phyloP scores from a whole-genome alignment of 2,329 filamentous ascomycete genomes.

The Rhytidhysteron rufulum region DNA sequence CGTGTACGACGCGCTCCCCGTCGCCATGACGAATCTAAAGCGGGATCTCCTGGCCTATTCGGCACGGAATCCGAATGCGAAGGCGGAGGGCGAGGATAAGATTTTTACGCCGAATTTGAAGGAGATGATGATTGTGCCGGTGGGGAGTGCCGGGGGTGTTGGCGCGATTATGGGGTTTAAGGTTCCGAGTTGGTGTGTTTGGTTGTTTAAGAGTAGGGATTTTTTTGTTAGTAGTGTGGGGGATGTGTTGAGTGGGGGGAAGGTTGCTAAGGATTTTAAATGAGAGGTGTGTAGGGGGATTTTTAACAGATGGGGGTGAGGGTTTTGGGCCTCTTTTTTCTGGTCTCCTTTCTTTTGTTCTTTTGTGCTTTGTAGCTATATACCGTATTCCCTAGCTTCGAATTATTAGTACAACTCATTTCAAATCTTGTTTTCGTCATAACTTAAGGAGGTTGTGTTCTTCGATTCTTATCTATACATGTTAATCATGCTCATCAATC shows the following conservation, averaged over 20 bases:
- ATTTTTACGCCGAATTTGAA: conserved; percentile 16
- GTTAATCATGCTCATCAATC: no score
- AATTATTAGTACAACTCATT: no score
- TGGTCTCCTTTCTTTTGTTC: no score
- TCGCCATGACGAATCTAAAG: conserved; percentile 25
- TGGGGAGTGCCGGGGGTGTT: conserved; percentile 30
- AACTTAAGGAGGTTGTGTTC: no score
- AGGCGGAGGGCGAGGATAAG: not conserved
- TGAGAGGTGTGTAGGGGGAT: no score
- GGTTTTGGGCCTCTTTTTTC: no score
- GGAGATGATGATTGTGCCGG: conserved; percentile 27
- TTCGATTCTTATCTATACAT: no score
- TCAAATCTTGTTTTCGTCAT: no score
- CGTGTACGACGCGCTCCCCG: conserved; percentile 25
- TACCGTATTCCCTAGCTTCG: no score
- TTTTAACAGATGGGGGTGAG: no score
- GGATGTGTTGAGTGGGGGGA: not conserved
- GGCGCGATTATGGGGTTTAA: conserved; percentile 36
- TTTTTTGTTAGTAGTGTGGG: not conserved
- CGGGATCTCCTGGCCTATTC: conserved; percentile 21
- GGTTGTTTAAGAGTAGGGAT: conserved; percentile 35
- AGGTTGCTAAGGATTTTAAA: not conserved
- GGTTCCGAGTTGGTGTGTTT: conserved; percentile 36
- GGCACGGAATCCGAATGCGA: not conserved
- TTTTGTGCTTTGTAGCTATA: no score